These are phyloP conservation scores for Plantago coronopus DNA, from an alignment of 305 asterid species.

Conservation along the genomic window DNA sequence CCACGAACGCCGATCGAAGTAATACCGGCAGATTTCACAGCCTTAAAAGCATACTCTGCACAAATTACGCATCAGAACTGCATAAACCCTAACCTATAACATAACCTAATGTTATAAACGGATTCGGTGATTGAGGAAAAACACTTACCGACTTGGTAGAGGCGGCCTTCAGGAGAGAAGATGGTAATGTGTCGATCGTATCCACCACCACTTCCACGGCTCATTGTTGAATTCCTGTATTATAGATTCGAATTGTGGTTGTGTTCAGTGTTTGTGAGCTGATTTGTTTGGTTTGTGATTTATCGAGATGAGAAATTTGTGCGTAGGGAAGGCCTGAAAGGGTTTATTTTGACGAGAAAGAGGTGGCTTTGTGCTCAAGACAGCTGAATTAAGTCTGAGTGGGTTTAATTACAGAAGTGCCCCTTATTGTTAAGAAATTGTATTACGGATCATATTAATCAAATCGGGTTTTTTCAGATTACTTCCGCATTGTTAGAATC, in stretches of 20 bases:
- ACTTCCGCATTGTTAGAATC: too few relatives aligned
- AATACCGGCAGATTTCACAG: slow-evolving; percentile 87
- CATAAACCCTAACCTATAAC: slow-evolving; percentile 30
- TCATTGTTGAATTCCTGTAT: slow-evolving; percentile 38
- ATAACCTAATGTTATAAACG: slow-evolving; percentile 11
- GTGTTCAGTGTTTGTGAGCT: too few relatives aligned
- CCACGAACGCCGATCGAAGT: slow-evolving; percentile 97
- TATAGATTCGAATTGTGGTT: neutral
- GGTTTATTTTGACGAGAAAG: slow-evolving; percentile 5
- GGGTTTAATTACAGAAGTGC: slow-evolving; percentile 21
- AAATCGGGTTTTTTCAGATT: too few relatives aligned
- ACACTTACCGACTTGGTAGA: slow-evolving; percentile 88
- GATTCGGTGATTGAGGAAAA: slow-evolving; percentile 2
- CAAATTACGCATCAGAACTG: neutral
- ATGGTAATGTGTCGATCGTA: slow-evolving; percentile 99
- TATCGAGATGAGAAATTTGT: neutral
- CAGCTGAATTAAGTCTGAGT: neutral
- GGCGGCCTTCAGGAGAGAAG: slow-evolving; percentile 99
- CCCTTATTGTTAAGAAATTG: slow-evolving; percentile 17
- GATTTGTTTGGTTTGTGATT: slow-evolving; percentile 21
- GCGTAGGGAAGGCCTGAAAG: neutral
- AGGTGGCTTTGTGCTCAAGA: slow-evolving; percentile 43
- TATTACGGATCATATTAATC: too few relatives aligned
- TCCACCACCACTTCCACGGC: slow-evolving; percentile 99
- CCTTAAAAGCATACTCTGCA: slow-evolving; percentile 94